Base-by-base conservation (phyloP, 2,329 filamentous ascomycete species). In the Lachnellula cervina region DNA sequence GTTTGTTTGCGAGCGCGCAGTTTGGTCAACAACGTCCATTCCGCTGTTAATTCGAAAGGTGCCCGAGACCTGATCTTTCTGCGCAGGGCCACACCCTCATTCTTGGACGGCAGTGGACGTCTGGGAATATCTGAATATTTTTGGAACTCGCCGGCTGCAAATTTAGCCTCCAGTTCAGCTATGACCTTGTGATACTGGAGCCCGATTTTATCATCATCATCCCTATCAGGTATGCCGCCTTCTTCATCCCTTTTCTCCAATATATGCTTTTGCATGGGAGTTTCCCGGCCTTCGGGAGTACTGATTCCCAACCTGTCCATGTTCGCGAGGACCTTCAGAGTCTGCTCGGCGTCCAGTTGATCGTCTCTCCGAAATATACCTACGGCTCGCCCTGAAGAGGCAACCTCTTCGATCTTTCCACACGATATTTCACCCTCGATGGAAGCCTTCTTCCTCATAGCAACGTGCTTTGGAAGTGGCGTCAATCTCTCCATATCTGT, bases 381-480 rank as follows among this genome's bases (percentile, higher is more conserved):
- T 64, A 55, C 25, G 60, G 7, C 74, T 72, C 23, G 63, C 58
- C 17, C 60, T 2, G 63, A 59, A 23, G 64, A 64, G 16, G 78
- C 82, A 9, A 91, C 71, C 65, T 89, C 81, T 42, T 77, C 75
- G 3, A 86, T 71, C 64, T 78, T 80, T 4, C 85, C 78, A 52
- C 80, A 80, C n/a, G 77, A 69, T 3, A 87, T 71, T 61, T 90
- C 85, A 1, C 80, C 75, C 51, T 87, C 76, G 4, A 88, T 68
- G 4, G 81, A 76, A 21, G 77, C 69, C 46, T 83, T 84, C 43
- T 72, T 77, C n/a, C 86, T 80, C 1, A 74, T 70, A 35, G 75
- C 70, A 2, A 88, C 67, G 2, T 74, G 73, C 51, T 80, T 80
- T 0, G 92, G 87, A 7, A 96, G 56, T 1, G 89, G 62, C 1